Base-by-base conservation (phyloP, 805 yeast species). In the Blastobotrys chiropterorum region DNA sequence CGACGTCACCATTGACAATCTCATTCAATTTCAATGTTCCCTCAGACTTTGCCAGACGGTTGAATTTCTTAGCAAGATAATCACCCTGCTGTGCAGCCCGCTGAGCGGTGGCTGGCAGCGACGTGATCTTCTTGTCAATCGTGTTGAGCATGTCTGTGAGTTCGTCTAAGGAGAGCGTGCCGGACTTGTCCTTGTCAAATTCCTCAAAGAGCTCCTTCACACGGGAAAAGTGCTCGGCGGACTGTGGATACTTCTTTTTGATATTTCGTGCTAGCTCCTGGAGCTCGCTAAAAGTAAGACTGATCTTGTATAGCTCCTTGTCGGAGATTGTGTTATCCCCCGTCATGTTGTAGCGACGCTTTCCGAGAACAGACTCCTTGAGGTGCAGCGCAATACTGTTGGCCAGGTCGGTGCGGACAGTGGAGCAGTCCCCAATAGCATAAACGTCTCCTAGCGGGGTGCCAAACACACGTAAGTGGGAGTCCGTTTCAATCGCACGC, bases 401-500 rank as follows among this genome's bases (percentile, higher is more conserved):
- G 8, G 82, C 79, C 43, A 81, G 63, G 47, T 79, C 80, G 1
- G 84, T 77, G 59, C 85, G 76, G 20, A 83, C 78, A 0, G 87
- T 82, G 1, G 87, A 70, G 60, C 88, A 83, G 64, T 83, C 89
- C 46, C 89, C 89, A 59, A 83, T 79, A 2, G 86, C 87, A 60
- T 82, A 83, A 22, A 82, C 83, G 53, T 80, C 85, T 52, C 85
- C 86, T 40, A 72, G 61, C 30, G 85, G 85, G 2, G 86, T 79
- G 26, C 90, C 90, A 48, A 81, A 63, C 7, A 84, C 85, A 56
- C 89, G 74, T 57, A 83, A 67, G 56, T 84, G 86, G n/a, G 84
- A 72, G 63, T 84, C 90, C 0, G 89, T 83, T 63, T 84, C 89
- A 46, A 84, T 78, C n/a, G 89, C 90, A 58, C 85, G 77, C 59